These are phyloP conservation scores for Hamamelis virginiana DNA, from an alignment of 164 flowering plant species.

Conservation along the genomic window DNA sequence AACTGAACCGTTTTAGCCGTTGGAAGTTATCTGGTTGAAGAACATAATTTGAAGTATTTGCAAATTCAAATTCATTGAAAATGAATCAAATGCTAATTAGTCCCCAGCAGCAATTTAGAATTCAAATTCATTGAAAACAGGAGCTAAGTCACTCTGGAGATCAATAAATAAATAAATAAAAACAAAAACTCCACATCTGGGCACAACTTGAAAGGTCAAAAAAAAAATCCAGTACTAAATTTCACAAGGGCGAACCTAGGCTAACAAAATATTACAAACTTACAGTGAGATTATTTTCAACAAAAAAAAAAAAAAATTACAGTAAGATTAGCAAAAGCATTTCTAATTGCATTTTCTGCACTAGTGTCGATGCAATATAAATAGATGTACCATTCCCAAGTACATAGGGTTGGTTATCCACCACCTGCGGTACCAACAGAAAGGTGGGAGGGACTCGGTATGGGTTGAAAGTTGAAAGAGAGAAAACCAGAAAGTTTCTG, in stretches of 20 bases:
- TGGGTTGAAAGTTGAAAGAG: conserved; percentile 6
- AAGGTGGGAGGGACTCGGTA: background rate
- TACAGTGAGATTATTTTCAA: background rate
- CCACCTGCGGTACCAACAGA: conserved; percentile 6
- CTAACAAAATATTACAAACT: conserved; percentile 13
- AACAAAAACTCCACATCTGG: background rate
- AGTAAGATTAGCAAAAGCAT: conserved; percentile 15
- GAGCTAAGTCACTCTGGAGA: too few species aligned
- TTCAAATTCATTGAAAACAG: too few species aligned
- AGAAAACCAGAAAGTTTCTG: conserved; percentile 18
- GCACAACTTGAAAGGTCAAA: conserved; percentile 1
- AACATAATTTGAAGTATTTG: too few species aligned
- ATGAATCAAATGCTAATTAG: too few species aligned
- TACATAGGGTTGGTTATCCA: conserved; percentile 9
- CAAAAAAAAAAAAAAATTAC: conserved; percentile 14
- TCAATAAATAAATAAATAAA: background rate
- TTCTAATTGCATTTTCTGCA: conserved; percentile 18
- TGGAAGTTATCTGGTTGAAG: too few species aligned
- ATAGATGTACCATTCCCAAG: conserved; percentile 1
- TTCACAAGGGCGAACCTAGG: conserved; percentile 22
- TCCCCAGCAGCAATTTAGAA: too few species aligned
- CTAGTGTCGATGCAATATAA: conserved; percentile 18
- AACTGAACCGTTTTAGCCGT: too few species aligned
- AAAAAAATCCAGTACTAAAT: conserved; percentile 3
- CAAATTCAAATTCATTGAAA: too few species aligned